phyloP scores from a whole-genome alignment of 352 stramenopile genomes.

The Phytophthora aleatoria region DNA sequence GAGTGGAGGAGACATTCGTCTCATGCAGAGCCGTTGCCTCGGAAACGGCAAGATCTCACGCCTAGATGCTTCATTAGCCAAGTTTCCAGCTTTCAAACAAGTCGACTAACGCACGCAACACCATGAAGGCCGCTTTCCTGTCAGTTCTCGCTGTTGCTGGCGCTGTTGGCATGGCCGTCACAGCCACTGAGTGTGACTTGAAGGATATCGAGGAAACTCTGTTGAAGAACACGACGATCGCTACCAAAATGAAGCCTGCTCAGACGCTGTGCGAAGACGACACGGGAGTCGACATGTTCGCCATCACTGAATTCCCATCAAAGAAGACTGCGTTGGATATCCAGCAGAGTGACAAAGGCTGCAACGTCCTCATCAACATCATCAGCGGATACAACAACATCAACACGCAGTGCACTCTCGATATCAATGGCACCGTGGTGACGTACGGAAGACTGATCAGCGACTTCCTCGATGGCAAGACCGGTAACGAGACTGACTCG shows the following conservation, averaged over 20 bases:
- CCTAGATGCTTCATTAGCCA: conserved; percentile 2
- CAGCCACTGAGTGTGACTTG: conserved; percentile 42
- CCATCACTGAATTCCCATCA: conserved; percentile 46
- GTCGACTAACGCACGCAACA: not conserved
- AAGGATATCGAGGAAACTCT: conserved; percentile 44
- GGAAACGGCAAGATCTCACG: not conserved
- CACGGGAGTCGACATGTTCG: conserved; percentile 58
- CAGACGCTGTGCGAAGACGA: conserved; percentile 29
- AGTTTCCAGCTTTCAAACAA: conserved; percentile 12
- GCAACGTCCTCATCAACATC: conserved; percentile 54
- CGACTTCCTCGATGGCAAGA: conserved; percentile 56
- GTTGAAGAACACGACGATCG: conserved; percentile 26
- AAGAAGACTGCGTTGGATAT: conserved; percentile 14
- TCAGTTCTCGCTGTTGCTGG: conserved; percentile 17
- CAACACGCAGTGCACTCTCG: conserved; percentile 54
- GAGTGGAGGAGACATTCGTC: not conserved
- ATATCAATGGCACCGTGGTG: conserved; percentile 38
- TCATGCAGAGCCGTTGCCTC: conserved; percentile 6
- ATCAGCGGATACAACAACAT: conserved; percentile 57
- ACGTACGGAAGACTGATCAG: conserved; percentile 55
- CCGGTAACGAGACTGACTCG: conserved; percentile 54
- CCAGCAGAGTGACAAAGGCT: conserved; percentile 37
- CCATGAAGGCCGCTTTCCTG: conserved; percentile 34
- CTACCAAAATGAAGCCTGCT: conserved; percentile 10
- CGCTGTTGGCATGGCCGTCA: conserved; percentile 7